These are phyloP conservation scores for Limtongia smithiae DNA, from an alignment of 805 yeast species.

Conservation along the genomic window DNA sequence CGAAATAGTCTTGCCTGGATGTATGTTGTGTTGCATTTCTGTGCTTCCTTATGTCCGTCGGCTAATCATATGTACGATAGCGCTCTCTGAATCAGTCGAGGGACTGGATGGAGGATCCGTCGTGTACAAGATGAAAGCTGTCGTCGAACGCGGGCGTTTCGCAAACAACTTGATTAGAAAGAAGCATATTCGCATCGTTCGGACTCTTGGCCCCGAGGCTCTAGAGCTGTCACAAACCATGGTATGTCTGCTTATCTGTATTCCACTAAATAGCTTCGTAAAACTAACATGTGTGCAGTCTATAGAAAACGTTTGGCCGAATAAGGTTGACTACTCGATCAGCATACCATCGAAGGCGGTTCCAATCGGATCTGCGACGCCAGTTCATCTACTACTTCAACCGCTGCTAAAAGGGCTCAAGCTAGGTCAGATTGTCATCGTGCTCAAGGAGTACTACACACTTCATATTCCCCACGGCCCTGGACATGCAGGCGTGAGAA, in stretches of 20 bases:
- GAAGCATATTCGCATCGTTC: conserved; percentile 71
- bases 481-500: conserved; percentile 62
- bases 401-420: conserved; percentile 79
- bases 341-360: conserved; percentile 84
- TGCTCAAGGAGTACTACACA: conserved; percentile 63
- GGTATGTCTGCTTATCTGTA: conserved; percentile 2
- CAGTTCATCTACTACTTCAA: conserved; percentile 64
- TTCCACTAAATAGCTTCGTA: not conserved
- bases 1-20: conserved; percentile 77
- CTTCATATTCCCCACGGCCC: conserved; percentile 35
- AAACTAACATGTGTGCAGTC: conserved; percentile 39
- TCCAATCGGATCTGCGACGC: conserved; percentile 79
- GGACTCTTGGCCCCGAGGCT: conserved; percentile 85
- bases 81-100: conserved; percentile 77
- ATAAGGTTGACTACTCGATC: conserved; percentile 83
- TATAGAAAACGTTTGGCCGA: conserved; percentile 93
- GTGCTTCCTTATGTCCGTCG: not conserved
- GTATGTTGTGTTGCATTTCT: conserved; percentile 33
- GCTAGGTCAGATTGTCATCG: conserved; percentile 68
- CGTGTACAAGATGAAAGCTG: conserved; percentile 69
- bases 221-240: conserved; percentile 86
- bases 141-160: conserved; percentile 78
- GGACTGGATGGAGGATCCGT: conserved; percentile 80
- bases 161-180: conserved; percentile 60
- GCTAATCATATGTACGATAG: too few species aligned